Percentiles rank a stretch among this genome's conserved stretches.
Conservation (phyloP, 306 rosid genomes). For the Medicago arabica region DNA sequence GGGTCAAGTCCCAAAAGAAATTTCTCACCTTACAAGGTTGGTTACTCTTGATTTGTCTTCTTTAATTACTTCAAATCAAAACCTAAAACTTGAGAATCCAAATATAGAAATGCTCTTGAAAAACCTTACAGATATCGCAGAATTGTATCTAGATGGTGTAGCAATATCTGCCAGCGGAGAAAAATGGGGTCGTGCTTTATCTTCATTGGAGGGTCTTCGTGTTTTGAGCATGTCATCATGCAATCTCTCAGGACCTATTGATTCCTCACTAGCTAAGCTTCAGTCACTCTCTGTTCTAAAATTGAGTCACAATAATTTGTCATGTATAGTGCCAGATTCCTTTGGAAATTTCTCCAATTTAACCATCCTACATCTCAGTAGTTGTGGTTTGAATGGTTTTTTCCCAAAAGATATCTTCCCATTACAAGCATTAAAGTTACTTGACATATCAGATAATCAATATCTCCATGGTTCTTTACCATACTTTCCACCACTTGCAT, state of each 20-base stretch:
- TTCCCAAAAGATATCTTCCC: no score
- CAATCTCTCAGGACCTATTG: slow-evolving; percentile 47
- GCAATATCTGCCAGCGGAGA: slow-evolving; percentile 39
- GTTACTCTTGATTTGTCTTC: slow-evolving; percentile 45
- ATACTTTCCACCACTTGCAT: no score
- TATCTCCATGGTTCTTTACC: no score
- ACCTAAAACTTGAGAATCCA: slow-evolving; percentile 35
- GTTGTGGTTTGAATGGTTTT: slow-evolving; percentile 29
- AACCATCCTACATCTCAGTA: slow-evolving; percentile 2
- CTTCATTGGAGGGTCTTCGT: slow-evolving; percentile 22
- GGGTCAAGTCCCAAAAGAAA: slow-evolving; percentile 45
- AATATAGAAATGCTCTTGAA: slow-evolving; percentile 24
- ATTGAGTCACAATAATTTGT: slow-evolving; percentile 30
- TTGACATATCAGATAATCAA: no score
- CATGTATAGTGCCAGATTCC: slow-evolving; percentile 37
- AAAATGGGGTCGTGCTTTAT: slow-evolving; percentile 52
- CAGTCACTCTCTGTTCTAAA: slow-evolving; percentile 1
- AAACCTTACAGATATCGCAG: slow-evolving; percentile 43
- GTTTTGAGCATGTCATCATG: slow-evolving; percentile 49
- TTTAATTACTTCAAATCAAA: neutral
- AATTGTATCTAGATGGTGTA: slow-evolving; percentile 56
- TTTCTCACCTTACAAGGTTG: slow-evolving; percentile 43
- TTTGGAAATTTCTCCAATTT: slow-evolving; percentile 40
- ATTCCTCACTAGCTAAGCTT: slow-evolving; percentile 43
- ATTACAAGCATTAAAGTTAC: no score